phyloP scores from a whole-genome alignment of 2,329 filamentous ascomycete genomes.

The Penicillium sp. region DNA sequence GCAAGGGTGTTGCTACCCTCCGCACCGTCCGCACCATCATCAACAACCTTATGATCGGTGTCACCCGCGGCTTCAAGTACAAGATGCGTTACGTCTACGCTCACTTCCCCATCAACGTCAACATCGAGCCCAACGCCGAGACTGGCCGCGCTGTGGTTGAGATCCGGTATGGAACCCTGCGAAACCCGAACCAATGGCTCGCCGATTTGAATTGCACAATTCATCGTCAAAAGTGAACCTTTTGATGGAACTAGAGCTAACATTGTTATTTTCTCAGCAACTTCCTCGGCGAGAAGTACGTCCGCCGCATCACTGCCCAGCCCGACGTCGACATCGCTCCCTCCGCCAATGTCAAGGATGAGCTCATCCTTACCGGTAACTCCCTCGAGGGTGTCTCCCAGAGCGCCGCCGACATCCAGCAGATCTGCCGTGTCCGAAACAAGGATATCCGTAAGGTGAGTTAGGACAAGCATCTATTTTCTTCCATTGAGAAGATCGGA shows the following conservation, averaged over 20 bases:
- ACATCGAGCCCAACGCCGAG: slow-evolving; percentile 94
- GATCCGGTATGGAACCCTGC: slow-evolving; percentile 73
- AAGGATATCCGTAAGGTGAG: slow-evolving; percentile 99
- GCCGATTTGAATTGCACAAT: not conserved
- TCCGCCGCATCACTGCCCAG: slow-evolving; percentile 86
- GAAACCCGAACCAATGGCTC: not conserved
- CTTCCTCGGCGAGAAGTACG: slow-evolving; percentile 99
- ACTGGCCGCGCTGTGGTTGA: slow-evolving; percentile 86
- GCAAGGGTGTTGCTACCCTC: slow-evolving; percentile 97
- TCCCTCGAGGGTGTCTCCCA: slow-evolving; percentile 96
- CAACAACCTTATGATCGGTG: slow-evolving; percentile 97
- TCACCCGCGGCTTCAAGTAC: slow-evolving; percentile 99
- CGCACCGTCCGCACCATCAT: slow-evolving; percentile 97
- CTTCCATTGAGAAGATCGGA: not conserved
- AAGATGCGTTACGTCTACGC: slow-evolving; percentile 99
- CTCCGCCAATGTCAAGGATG: slow-evolving; percentile 94
- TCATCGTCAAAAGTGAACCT: not conserved
- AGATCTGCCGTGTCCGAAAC: slow-evolving; percentile 99
- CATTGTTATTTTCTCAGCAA: slow-evolving; percentile 58
- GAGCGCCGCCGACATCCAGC: slow-evolving; percentile 98
- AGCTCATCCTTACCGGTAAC: slow-evolving; percentile 91
- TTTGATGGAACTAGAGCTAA: not conserved
- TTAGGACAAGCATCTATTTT: not conserved
- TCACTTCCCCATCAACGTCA: slow-evolving; percentile 99
- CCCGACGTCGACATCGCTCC: slow-evolving; percentile 85